These are phyloP conservation scores for Arthroderma sp. DNA, from an alignment of 2,329 filamentous ascomycete species.

Conservation along the genomic window DNA sequence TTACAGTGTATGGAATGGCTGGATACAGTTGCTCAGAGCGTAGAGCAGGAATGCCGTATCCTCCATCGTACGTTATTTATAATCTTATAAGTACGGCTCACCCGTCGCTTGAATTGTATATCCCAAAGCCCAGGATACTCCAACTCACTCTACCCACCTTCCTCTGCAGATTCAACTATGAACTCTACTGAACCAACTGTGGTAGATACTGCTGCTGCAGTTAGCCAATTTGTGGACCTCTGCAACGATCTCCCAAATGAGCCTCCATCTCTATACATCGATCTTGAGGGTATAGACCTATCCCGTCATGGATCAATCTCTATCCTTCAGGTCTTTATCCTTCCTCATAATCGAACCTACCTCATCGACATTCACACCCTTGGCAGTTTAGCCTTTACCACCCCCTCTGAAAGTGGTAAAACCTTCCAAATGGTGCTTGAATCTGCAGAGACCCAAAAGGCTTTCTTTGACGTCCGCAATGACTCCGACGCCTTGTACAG, in stretches of 20 bases:
- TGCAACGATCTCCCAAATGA: slow-evolving; percentile 10
- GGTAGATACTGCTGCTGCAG: no score
- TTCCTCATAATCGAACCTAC: slow-evolving; percentile 20
- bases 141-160: no score
- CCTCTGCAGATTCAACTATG: no score
- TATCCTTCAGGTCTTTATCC: slow-evolving; percentile 29
- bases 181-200: no score
- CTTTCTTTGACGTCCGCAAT: slow-evolving; percentile 48
- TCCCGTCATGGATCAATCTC: slow-evolving; percentile 32
- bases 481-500: slow-evolving; percentile 44
- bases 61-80: no score
- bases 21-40: no score
- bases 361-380: slow-evolving; percentile 36
- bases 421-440: slow-evolving; percentile 34
- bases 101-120: no score
- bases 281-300: slow-evolving; percentile 37
- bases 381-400: slow-evolving; percentile 27
- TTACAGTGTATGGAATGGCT: no score
- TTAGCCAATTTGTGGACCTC: no score
- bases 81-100: no score
- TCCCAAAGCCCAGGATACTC: no score
- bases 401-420: slow-evolving; percentile 10
- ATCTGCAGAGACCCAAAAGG: slow-evolving; percentile 32
- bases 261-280: slow-evolving; percentile 31
- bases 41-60: no score